phyloP scores from a whole-genome alignment of 176 grass and related monocot species.

The Oryza glumipatula region DNA sequence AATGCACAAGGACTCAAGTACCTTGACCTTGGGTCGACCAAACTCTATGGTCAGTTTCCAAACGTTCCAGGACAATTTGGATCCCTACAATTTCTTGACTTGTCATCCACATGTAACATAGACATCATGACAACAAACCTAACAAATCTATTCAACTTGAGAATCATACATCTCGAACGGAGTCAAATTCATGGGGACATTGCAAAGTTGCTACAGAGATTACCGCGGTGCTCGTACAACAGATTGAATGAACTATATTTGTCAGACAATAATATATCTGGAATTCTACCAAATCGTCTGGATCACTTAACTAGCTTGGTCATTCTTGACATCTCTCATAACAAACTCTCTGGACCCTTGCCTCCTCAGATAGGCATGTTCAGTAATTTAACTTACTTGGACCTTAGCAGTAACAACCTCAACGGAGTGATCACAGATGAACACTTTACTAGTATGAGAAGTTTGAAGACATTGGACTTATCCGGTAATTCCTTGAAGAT shows the following conservation, averaged over 20 bases:
- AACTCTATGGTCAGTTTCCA: conserved; percentile 3
- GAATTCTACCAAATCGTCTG: background rate
- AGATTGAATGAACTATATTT: conserved; percentile 11
- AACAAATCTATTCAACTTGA: conserved; percentile 26
- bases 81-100: background rate
- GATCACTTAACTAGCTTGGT: background rate
- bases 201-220: background rate
- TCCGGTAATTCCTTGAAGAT: background rate
- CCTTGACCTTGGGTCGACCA: background rate
- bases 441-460: background rate
- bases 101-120: background rate
- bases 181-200: background rate
- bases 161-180: background rate
- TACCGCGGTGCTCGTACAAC: background rate
- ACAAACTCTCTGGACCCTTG: conserved; percentile 15
- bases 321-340: background rate
- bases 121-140: background rate
- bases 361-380: conserved; percentile 34
- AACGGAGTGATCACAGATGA: background rate
- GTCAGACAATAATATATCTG: background rate
- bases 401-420: conserved; percentile 6
- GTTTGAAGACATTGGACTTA: background rate
- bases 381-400: background rate
- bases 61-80: background rate
- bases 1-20: conserved; percentile 15